phyloP scores from a whole-genome alignment of 768 basidiomycete genomes.

The Tulasnella sp. region DNA sequence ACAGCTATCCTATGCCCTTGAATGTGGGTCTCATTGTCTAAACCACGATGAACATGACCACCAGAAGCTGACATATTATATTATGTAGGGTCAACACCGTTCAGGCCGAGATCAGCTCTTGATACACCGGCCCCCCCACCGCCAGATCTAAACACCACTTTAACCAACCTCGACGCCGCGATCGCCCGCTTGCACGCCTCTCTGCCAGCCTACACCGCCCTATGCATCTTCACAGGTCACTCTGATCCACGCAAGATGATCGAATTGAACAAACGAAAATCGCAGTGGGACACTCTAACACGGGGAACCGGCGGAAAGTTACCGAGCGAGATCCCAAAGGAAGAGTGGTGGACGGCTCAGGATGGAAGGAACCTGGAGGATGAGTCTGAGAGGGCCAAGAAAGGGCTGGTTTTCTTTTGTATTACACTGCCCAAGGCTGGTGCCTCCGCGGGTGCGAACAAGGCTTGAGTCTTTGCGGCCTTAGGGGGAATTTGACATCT shows the following conservation, averaged over 20 bases:
- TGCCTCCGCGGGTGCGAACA: background rate
- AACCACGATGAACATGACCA: background rate
- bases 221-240: conserved; percentile 87
- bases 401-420: conserved; percentile 80
- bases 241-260: conserved; percentile 85
- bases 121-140: conserved; percentile 41
- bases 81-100: conserved; percentile 2
- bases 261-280: conserved; percentile 67
- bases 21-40: conserved; percentile 63
- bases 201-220: conserved; percentile 77
- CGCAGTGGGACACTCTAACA: conserved; percentile 60
- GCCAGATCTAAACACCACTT: conserved; percentile 41
- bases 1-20: conserved; percentile 74
- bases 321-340: conserved; percentile 51
- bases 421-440: conserved; percentile 41
- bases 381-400: conserved; percentile 75
- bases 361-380: conserved; percentile 82
- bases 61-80: background rate
- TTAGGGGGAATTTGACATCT: background rate
- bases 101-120: background rate
- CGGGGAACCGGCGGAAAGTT: conserved; percentile 55
- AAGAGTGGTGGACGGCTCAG: conserved; percentile 70
- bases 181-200: conserved; percentile 64
- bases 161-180: conserved; percentile 61
- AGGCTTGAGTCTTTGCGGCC: background rate